Percentiles rank a stretch among this genome's conserved stretches.
Conservation (phyloP, 768 basidiomycete species). For the Dacryopinax spathularia region DNA sequence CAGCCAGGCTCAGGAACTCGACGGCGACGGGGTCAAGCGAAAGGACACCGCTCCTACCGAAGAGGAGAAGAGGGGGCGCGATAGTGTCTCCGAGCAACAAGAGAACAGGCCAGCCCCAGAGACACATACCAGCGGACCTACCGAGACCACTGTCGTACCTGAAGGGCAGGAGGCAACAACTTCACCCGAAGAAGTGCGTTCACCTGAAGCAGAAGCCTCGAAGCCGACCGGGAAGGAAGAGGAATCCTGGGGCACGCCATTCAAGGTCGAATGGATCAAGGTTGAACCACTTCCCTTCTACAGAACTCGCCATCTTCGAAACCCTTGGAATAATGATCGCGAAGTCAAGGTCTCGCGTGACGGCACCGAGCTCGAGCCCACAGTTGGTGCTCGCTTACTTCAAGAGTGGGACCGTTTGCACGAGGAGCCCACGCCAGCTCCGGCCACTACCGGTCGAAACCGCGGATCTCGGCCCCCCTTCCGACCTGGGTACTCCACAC, state of each 20-base stretch:
- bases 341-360: slow-evolving; percentile 56
- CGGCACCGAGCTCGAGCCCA: slow-evolving; percentile 84
- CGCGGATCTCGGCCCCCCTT: neutral
- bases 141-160: neutral
- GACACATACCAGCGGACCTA: neutral
- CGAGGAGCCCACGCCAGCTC: neutral
- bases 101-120: neutral
- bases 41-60: slow-evolving; percentile 18
- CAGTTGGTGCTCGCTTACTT: slow-evolving; percentile 49
- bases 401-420: slow-evolving; percentile 44
- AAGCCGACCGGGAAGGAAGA: slow-evolving; percentile 15
- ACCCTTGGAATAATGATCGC: slow-evolving; percentile 79
- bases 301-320: slow-evolving; percentile 64
- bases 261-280: slow-evolving; percentile 71
- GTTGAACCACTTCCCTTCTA: slow-evolving; percentile 58
- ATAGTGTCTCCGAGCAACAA: too few species aligned
- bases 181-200: neutral
- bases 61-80: neutral
- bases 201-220: neutral
- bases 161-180: neutral
- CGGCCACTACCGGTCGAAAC: neutral
- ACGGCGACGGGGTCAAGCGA: slow-evolving; percentile 19
- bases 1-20: slow-evolving; percentile 1
- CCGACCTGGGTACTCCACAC: neutral
- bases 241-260: slow-evolving; percentile 57